Evolutionary conservation across 345 rosid genomes (phyloP).

Genomic region (Passiflora organensis): DNA sequence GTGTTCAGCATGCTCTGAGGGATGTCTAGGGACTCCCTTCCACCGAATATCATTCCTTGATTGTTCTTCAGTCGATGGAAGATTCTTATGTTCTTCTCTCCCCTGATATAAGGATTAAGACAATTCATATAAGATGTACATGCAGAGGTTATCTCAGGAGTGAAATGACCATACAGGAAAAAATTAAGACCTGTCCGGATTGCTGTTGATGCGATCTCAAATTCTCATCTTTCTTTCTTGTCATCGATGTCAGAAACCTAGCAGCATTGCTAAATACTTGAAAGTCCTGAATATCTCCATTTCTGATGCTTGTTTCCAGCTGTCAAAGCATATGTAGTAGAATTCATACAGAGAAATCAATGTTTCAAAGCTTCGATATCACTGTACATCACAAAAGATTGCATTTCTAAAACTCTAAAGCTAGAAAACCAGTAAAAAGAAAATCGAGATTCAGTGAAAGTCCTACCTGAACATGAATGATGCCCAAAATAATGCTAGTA

Average conservation of each 20-base stretch:
- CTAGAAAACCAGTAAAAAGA: background rate
- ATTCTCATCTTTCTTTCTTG: slow-evolving; percentile 25
- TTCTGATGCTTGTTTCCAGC: slow-evolving; percentile 76
- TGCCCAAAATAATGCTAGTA: slow-evolving; percentile 78
- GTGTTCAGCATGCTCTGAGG: slow-evolving; percentile 23
- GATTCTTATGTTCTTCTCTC: slow-evolving; percentile 22
- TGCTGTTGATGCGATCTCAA: slow-evolving; percentile 22
- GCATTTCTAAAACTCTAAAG: background rate
- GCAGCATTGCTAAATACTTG: slow-evolving; percentile 41
- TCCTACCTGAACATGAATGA: slow-evolving; percentile 81
- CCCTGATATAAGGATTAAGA: slow-evolving; percentile 26
- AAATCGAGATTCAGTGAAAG: background rate
- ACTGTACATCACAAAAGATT: background rate
- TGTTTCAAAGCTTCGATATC: background rate
- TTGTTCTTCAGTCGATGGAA: slow-evolving; percentile 36
- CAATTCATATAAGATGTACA: slow-evolving; percentile 2
- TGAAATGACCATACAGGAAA: background rate
- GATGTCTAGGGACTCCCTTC: slow-evolving; percentile 30
- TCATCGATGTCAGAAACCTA: slow-evolving; percentile 27
- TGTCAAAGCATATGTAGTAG: slow-evolving; percentile 16
- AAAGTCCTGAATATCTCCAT: slow-evolving; percentile 71
- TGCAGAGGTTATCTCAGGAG: background rate
- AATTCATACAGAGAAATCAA: background rate
- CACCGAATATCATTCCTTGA: slow-evolving; percentile 25
- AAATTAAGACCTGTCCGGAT: slow-evolving; percentile 35